Base-by-base conservation (phyloP, 495 filamentous ascomycete genomes). In the Rhizodiscina lignyota region DNA sequence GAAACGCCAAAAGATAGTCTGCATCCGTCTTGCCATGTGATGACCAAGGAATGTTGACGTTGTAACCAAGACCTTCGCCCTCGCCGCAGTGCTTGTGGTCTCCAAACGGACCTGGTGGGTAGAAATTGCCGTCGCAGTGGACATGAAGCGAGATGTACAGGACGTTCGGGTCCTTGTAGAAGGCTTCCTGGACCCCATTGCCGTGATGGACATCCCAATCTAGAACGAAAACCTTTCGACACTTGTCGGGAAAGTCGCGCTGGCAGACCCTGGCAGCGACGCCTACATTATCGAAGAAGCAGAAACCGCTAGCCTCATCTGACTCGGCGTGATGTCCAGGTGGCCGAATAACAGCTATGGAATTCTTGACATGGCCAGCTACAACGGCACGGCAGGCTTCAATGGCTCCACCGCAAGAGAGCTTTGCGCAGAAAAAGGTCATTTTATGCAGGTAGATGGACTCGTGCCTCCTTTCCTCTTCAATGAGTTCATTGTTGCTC, bases 131-230 rank as follows among this genome's bases (percentile, higher is more conserved):
- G 40, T 78, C 64, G 23, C 72, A 61, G 43, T 85, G 83, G 27
- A 94, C 83, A 53, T 99, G 89, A n/a, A 94, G 58, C 0, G 91
- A 96, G 39, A 99, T 84, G 49, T 99, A 99, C 0, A 99, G 68
- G 20, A 96, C 72, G 47, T 93, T 93, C 0, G 89, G 89, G 49
- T 96, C 83, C 18, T 83, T 64, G 50, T 96, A 93, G 43, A 96
- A 94, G 29, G 86, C 82, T 42, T 89, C 81, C 43, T 99, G 89
- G n/a, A 93, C 80, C 10, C 89, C 89, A 49, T 99, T 97, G 39
- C 89, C 86, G 66, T 76, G 71, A 44, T 77, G 70, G 34, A 76
- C 82, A 52, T 77, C 89, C 89, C 89, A 99, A 47, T 99, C 89
- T 18, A 99, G 63, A 44, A 99, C 89, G 34, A 96, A 51, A 20